Base-by-base conservation (phyloP, 1,284 basidiomycete species). In the Ustilago cynodontis region DNA sequence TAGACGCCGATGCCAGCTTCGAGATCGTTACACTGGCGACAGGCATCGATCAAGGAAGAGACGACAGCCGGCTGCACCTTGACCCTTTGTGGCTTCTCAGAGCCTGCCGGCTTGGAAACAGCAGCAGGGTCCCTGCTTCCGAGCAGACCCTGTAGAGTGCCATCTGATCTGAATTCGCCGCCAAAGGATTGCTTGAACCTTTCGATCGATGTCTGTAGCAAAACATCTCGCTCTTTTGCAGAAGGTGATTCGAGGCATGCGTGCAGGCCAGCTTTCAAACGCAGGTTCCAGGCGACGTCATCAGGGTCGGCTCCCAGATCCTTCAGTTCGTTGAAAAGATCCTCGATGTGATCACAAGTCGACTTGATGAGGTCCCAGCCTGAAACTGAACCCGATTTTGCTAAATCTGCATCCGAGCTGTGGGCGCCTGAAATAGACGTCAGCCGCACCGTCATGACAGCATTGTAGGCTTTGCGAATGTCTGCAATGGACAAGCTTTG, bases 401-500 rank as follows among this genome's bases (percentile, higher is more conserved):
- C 20, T 4, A 20, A 5, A 13, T 18, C 6, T 8, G 31, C 31
- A 31, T 45, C 41, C 13, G 11, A 18, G 8, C 49, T 24, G 16
- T 14, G 10, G 3, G 1, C 10, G 13, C 59, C 51, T 7, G 33
- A 24, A 3, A 24, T 18, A 20, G 37, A 29, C 0, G 53, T 28
- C 10, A 70, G 35, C 0, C 47, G 54, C n/a, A 54, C 54, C 22
- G 60, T 51, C 64, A 77, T 73, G 31, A 50, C 47, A 16, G 71
- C 75, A 47, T 77, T 77, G 67, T 77, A 77, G 2, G 75, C 71
- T 22, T 37, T 39, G 13, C 75, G 62, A 22, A 73, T 59, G 24
- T 64, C 57, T 26, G 13, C 43, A 5, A n/a, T 52, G 53, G 31
- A 66, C 18, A 22, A 16, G n/a, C 24, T 24, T 14, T 45, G 35